Percentiles rank a stretch among this genome's conserved stretches.
phyloP scores from a whole-genome alignment of 768 basidiomycete species.

The Boletus insuetus region DNA sequence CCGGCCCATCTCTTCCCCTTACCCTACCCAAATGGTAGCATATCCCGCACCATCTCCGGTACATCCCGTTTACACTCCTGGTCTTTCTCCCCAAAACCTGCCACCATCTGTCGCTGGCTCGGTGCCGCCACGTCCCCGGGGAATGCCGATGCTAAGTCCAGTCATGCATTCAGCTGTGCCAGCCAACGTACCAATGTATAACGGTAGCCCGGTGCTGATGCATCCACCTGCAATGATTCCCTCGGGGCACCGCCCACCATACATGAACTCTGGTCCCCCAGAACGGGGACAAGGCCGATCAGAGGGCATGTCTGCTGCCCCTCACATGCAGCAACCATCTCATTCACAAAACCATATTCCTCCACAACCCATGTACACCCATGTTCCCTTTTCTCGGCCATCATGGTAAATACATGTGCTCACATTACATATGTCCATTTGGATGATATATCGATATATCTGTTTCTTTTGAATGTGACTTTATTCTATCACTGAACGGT shows the following conservation, averaged over 20 bases:
- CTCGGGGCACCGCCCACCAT: conserved; percentile 33
- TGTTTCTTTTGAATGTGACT: conserved; percentile 24
- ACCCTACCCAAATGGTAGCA: conserved; percentile 60
- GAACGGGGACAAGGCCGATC: conserved; percentile 50
- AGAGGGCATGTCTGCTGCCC: conserved; percentile 41
- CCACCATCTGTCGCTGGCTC: conserved; percentile 28
- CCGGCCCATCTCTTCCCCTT: conserved; percentile 57
- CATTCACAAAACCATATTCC: conserved; percentile 26
- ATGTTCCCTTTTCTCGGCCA: conserved; percentile 29
- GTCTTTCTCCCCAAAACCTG: conserved; percentile 40
- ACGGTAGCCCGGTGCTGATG: conserved; percentile 66
- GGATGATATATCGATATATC: conserved; percentile 35
- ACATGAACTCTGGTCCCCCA: conserved; percentile 46
- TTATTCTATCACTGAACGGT: conserved; percentile 13
- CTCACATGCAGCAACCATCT: conserved; percentile 40
- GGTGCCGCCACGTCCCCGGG: conserved; percentile 43
- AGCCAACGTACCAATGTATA: conserved; percentile 51
- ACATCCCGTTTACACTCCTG: conserved; percentile 46
- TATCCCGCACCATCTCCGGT: conserved; percentile 55
- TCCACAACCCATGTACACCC: conserved; percentile 30
- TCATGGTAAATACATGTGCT: conserved; percentile 27
- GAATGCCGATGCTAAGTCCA: conserved; percentile 68
- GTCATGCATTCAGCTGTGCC: conserved; percentile 58
- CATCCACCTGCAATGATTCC: conserved; percentile 44
- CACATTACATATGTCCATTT: conserved; percentile 17